Conservation (phyloP, 495 filamentous ascomycete species). For the Arthonia radiata region DNA sequence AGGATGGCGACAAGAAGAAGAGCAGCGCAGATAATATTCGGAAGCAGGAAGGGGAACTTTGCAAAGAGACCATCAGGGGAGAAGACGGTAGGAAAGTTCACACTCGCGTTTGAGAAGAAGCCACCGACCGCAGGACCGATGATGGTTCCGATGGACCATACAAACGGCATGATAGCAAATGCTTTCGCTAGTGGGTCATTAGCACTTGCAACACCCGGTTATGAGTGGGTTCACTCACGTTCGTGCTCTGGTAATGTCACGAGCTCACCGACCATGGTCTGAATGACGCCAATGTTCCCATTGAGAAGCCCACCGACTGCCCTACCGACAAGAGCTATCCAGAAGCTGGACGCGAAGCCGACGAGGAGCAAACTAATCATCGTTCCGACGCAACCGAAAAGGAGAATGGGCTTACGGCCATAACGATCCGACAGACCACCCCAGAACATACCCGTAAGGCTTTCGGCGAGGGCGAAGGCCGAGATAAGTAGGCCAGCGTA, state of each 20-base stretch:
- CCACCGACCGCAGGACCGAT: conserved; percentile 75
- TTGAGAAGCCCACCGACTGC: conserved; percentile 61
- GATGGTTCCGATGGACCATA: conserved; percentile 66
- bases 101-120: conserved; percentile 45
- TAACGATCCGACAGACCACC: conserved; percentile 56
- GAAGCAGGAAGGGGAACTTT: conserved; percentile 59
- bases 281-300: conserved; percentile 71
- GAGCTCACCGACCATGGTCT: conserved; percentile 77
- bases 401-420: conserved; percentile 61
- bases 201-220: background rate
- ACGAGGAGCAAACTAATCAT: conserved; percentile 57
- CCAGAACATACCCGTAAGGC: conserved; percentile 66
- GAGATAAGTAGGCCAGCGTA: conserved; percentile 70
- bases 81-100: conserved; percentile 40
- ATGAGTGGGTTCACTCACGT: conserved; percentile 26
- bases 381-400: conserved; percentile 58
- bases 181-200: conserved; percentile 31
- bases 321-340: conserved; percentile 49
- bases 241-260: conserved; percentile 60
- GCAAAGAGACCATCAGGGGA: conserved; percentile 38
- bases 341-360: conserved; percentile 58
- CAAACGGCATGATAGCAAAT: conserved; percentile 66
- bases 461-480: conserved; percentile 59
- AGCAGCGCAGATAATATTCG: conserved; percentile 51
- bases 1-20: conserved; percentile 51